Base-by-base conservation (phyloP, 2,329 filamentous ascomycete species). In the Colletotrichum trifolii region DNA sequence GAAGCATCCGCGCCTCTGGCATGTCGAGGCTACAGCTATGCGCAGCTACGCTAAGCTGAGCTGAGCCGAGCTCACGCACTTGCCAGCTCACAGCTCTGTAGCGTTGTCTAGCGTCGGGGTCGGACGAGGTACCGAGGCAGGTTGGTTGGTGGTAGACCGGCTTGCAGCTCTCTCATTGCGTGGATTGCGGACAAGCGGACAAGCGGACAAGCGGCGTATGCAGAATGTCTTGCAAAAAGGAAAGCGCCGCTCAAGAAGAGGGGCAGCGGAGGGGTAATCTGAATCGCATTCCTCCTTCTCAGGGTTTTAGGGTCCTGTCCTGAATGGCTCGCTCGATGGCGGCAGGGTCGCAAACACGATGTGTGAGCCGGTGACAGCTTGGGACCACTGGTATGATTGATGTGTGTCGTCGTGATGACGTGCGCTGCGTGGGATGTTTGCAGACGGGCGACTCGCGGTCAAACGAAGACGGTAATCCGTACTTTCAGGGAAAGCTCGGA, bases 91-190 rank as follows among this genome's bases (percentile, higher is more conserved):
- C 4, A 25, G 25, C 25, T 25, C 25, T 4, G 25, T 25, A 25
- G 25, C 25, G 25, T 5, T 25, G 25, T 46, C 43, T 46, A 46
- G 43, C n/a, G 15, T n/a, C 43, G 43, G 43, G 43, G 43, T 46
- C n/a, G 25, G 43, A 46, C 43, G 15, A n/a, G 9, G 15, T 17
- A 10, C 43, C 43, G 43, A 46, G 43, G 43, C 15, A 10, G 43
- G 13, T 15, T 46, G 25, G 25, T 25, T 25, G 25, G 25, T 25
- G 25, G 25, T 25, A 25, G 25, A 52, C 63, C 57, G 59, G 53
- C 57, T 63, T 52, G 63, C 40, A 56, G 47, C 38, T 40, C 61
- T 35, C 52, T 65, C 62, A 62, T 52, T 66, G 58, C 52, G 63
- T 66, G 63, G 59, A 65, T 56, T 62, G 62, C 3, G 58, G 54